phyloP scores from a whole-genome alignment of 129 eudicot species.

The Lonicera japonica region DNA sequence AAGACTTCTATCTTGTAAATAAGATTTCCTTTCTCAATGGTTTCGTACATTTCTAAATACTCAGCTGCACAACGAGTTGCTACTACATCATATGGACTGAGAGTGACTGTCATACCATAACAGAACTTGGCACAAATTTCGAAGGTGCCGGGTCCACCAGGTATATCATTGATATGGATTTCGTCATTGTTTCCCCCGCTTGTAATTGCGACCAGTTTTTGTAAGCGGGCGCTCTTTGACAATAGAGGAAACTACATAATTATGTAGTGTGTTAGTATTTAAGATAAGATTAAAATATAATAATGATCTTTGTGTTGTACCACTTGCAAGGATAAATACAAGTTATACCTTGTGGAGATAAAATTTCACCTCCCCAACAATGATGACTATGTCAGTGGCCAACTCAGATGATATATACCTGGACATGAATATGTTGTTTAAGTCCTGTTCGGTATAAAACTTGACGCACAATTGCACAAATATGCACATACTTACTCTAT shows the following conservation, averaged over 20 bases:
- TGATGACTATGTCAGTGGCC: constrained; percentile 59
- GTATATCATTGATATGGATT: constrained; percentile 48
- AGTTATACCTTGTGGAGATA: constrained; percentile 72
- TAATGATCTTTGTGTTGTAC: no score
- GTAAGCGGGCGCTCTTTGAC: constrained; percentile 73
- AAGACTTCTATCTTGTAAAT: constrained; percentile 77
- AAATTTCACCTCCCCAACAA: constrained; percentile 67
- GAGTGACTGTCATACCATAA: constrained; percentile 79
- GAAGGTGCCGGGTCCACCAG: constrained; percentile 80
- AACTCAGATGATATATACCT: constrained; percentile 79
- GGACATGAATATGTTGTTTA: constrained; percentile 4
- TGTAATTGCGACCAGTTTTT: constrained; percentile 53
- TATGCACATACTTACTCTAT: no score
- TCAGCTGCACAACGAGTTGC: constrained; percentile 90
- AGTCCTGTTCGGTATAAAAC: background rate
- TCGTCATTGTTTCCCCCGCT: constrained; percentile 45
- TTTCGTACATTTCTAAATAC: constrained; percentile 81
- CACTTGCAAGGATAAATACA: background rate
- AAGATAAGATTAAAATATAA: no score
- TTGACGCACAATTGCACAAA: no score
- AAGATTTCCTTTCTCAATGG: constrained; percentile 75
- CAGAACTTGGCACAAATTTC: constrained; percentile 82
- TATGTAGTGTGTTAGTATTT: background rate
- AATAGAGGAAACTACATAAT: constrained; percentile 68
- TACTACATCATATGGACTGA: constrained; percentile 78